phyloP scores from a whole-genome alignment of 805 yeast species.

The Peterozyma xylosa region DNA sequence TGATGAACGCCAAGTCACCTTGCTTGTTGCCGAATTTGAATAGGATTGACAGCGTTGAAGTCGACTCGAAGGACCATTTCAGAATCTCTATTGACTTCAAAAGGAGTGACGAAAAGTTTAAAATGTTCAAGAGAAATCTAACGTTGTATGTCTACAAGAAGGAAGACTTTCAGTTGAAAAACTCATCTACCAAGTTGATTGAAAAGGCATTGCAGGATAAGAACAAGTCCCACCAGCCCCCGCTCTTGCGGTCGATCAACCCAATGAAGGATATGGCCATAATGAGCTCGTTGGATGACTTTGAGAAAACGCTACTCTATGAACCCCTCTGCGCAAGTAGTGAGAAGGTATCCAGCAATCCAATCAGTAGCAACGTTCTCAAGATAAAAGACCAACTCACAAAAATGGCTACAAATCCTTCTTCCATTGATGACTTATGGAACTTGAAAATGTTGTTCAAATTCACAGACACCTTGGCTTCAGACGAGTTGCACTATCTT shows the following conservation, averaged over 20 bases:
- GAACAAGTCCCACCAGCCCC: constrained; percentile 3
- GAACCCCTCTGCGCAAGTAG: not conserved
- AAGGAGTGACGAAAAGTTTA: constrained; percentile 29
- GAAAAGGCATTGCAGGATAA: constrained; percentile 1
- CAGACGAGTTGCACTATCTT: constrained; percentile 34
- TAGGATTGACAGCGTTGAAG: constrained; percentile 38
- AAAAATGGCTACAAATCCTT: constrained; percentile 32
- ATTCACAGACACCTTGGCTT: constrained; percentile 39
- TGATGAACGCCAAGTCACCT: constrained; percentile 42
- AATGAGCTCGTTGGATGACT: constrained; percentile 13
- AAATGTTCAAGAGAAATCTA: constrained; percentile 32
- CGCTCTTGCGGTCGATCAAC: constrained; percentile 6
- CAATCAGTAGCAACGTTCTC: constrained; percentile 33
- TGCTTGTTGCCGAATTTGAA: constrained; percentile 58
- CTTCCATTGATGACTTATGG: constrained; percentile 49
- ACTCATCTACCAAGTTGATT: constrained; percentile 23
- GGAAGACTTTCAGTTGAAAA: constrained; percentile 30
- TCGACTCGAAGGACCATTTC: constrained; percentile 42
- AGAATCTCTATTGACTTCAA: constrained; percentile 40
- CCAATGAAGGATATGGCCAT: constrained; percentile 13
- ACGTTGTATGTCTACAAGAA: constrained; percentile 47
- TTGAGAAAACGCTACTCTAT: constrained; percentile 11
- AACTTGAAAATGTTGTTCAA: constrained; percentile 55
- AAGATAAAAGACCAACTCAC: constrained; percentile 51
- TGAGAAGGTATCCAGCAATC: constrained; percentile 8